Base-by-base conservation (phyloP, 2,329 filamentous ascomycete species). In the Coniochaeta sp. region DNA sequence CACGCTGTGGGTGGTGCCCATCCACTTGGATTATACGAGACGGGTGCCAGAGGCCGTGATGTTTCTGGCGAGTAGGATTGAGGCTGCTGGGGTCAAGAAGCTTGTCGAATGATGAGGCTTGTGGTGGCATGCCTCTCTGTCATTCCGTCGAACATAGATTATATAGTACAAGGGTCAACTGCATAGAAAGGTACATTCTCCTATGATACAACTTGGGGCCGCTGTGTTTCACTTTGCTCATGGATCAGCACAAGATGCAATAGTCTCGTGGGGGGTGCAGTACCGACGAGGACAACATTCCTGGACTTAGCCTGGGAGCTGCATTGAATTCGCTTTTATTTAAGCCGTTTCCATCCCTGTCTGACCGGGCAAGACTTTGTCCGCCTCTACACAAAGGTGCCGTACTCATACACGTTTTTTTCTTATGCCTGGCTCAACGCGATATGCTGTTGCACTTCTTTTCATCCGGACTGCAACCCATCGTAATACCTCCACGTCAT, bases 31-130 rank as follows among this genome's bases (percentile, higher is more conserved):
- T 17, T 63, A 63, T 38, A 58, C 24, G 7, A 33, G 55, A 22
- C 59, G 61, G 24, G 61, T 43, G 31, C 57, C 55, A 12, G 61
- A 62, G 61, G 61, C 59, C 1, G 57, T 60, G 19, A n/a, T 40
- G 43, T 63, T 63, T 55, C 33, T 63, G 56, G 24, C 44, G 19
- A 14, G 26, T 5, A 40, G 56, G 26, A 56, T 38, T 34, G 28
- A 34, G 28, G 54, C 54, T 57, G 54, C 54, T 22, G 14, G 54
- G 54, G 17, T 36, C 26, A 22, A 31, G 47, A 52, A 24, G 12
- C 26, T 52, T 9, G 22, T 28, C 17, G 47, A 2, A 26, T 16
- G 47, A n/a, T 31, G 24, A 52, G 31, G 26, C 2, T 52, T 6
- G 47, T 22, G 12, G 14, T 16, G 47, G 26, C 17, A 16, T 6